Evolutionary conservation across 23 red algal genomes (phyloP).

Genomic region (Rhodosorus marinus): DNA sequence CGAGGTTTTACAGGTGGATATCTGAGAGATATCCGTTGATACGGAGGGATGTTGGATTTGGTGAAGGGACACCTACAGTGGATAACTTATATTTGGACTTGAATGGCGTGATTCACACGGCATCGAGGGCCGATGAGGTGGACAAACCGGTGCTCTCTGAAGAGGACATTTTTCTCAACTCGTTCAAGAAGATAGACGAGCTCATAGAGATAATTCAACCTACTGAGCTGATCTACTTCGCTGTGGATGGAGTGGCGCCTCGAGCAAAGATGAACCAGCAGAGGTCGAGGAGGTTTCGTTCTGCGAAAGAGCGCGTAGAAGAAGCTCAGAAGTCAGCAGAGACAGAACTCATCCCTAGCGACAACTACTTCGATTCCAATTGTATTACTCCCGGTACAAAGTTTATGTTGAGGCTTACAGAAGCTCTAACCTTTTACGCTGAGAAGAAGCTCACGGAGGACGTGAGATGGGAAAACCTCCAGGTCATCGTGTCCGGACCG

Average conservation of each 20-base stretch:
- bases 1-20: conserved; percentile 90
- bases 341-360: conserved; percentile 28
- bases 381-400: conserved; percentile 94
- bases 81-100: conserved; percentile 48
- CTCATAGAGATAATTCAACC: conserved; percentile 82
- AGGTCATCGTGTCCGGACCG: conserved; percentile 61
- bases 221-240: conserved; percentile 60
- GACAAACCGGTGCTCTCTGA: conserved; percentile 22
- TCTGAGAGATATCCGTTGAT: conserved; percentile 84
- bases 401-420: conserved; percentile 74
- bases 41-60: background rate
- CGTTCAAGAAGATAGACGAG: conserved; percentile 82
- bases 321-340: too few relatives aligned
- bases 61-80: background rate
- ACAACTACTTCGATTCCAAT: conserved; percentile 71
- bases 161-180: conserved; percentile 66
- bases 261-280: conserved; percentile 99
- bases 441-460: conserved; percentile 14
- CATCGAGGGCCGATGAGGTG: conserved; percentile 61
- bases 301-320: conserved; percentile 89
- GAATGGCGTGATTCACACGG: conserved; percentile 99
- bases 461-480: conserved; percentile 22
- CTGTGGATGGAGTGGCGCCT: conserved; percentile 91
- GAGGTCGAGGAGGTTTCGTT: conserved; percentile 75
- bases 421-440: conserved; percentile 32